Conservation (phyloP, 2,329 filamentous ascomycete genomes). For the Aspergillus unguis region DNA sequence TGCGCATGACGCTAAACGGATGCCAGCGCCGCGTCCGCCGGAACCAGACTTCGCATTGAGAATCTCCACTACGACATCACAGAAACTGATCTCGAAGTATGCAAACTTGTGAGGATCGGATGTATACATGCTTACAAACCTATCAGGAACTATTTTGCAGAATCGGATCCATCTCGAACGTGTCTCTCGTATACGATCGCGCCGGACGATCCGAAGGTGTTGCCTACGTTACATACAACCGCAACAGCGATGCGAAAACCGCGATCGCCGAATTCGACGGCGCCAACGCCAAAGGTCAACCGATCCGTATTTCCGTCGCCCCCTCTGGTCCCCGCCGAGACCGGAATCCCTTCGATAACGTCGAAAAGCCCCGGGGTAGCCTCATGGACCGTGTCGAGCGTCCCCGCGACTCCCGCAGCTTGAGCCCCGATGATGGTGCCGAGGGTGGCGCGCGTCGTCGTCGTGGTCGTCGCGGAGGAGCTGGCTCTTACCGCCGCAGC, state of each 20-base stretch:
- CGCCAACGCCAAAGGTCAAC: slow-evolving; percentile 85
- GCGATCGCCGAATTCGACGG: slow-evolving; percentile 81
- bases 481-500: slow-evolving; percentile 46
- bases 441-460: slow-evolving; percentile 38
- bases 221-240: slow-evolving; percentile 78
- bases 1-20: slow-evolving; percentile 15
- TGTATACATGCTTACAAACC: background rate
- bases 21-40: slow-evolving; percentile 50
- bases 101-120: background rate
- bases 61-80: slow-evolving; percentile 92
- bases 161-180: slow-evolving; percentile 68
- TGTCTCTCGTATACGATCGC: slow-evolving; percentile 78
- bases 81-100: slow-evolving; percentile 75
- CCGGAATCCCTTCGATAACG: slow-evolving; percentile 50
- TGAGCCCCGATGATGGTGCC: slow-evolving; percentile 37
- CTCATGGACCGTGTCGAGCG: slow-evolving; percentile 63
- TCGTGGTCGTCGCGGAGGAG: slow-evolving; percentile 40
- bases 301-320: slow-evolving; percentile 70
- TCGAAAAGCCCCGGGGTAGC: slow-evolving; percentile 53
- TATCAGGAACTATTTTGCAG: slow-evolving; percentile 71
- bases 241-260: slow-evolving; percentile 64
- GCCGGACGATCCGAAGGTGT: slow-evolving; percentile 82
- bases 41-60: slow-evolving; percentile 75
- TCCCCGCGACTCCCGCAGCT: slow-evolving; percentile 41
- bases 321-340: slow-evolving; percentile 42